Conservation (phyloP, 352 stramenopile species). For the Aphanomyces cochlioides region DNA sequence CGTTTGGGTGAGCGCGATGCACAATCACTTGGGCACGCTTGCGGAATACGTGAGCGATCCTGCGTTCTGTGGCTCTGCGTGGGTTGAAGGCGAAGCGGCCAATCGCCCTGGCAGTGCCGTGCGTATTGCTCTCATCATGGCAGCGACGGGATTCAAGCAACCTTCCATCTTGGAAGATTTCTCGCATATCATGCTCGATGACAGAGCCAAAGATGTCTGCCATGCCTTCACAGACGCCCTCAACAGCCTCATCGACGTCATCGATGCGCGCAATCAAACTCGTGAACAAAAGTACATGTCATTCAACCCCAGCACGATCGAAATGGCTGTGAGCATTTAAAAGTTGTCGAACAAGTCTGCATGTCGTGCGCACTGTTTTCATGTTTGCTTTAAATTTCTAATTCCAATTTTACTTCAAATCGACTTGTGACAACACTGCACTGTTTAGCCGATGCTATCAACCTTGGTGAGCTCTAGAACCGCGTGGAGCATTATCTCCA, state of each 20-base stretch:
- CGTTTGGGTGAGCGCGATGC: background rate
- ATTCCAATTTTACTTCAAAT: no score
- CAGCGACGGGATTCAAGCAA: background rate
- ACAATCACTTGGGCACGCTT: slow-evolving; percentile 2
- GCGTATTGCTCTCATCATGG: background rate
- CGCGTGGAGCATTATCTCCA: no score
- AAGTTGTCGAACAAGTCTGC: background rate
- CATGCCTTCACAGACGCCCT: background rate
- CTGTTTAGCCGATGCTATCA: no score
- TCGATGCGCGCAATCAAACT: background rate
- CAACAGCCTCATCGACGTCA: background rate
- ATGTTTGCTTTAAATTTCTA: background rate
- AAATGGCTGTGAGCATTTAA: slow-evolving; percentile 19
- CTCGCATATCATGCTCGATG: background rate
- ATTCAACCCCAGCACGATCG: background rate
- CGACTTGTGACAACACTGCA: no score
- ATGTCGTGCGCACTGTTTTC: background rate
- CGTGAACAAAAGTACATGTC: background rate
- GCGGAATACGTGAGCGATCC: slow-evolving; percentile 7
- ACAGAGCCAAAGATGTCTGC: background rate
- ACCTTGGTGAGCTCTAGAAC: no score
- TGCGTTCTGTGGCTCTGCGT: background rate
- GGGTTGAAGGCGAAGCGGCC: slow-evolving; percentile 8
- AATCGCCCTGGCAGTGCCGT: slow-evolving; percentile 1
- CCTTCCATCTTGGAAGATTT: slow-evolving; percentile 8